Percentiles rank a stretch among this genome's conserved stretches.
These are phyloP conservation scores for California macrophylla DNA, from an alignment of 441 rosid species.

Conservation along the genomic window DNA sequence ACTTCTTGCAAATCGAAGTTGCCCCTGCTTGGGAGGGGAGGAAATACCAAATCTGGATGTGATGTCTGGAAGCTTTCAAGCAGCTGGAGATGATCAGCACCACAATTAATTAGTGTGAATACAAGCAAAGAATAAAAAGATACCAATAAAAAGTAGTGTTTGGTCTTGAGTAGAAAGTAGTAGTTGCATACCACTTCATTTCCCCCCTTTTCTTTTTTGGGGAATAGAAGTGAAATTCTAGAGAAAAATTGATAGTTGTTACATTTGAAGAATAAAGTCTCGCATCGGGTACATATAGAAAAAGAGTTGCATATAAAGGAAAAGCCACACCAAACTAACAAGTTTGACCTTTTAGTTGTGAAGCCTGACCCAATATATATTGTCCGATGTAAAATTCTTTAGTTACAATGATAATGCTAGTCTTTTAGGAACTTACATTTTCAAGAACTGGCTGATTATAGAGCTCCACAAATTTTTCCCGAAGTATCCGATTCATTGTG, in stretches of 20 bases:
- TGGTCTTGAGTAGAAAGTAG: too few relatives aligned
- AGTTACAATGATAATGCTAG: not conserved
- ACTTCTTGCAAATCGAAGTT: conserved; percentile 68
- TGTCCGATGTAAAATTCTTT: not conserved
- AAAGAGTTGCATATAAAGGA: too few relatives aligned
- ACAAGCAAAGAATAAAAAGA: not conserved
- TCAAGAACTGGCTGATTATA: conserved; percentile 74
- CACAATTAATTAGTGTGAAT: not conserved
- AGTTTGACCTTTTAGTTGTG: not conserved
- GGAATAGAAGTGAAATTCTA: not conserved
- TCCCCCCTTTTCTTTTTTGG: too few relatives aligned
- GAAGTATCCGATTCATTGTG: conserved; percentile 69
- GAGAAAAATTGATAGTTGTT: not conserved
- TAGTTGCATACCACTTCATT: too few relatives aligned
- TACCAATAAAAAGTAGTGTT: too few relatives aligned
- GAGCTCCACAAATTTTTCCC: conserved; percentile 89
- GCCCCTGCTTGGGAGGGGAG: conserved; percentile 75
- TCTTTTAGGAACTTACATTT: conserved; percentile 49
- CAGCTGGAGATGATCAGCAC: conserved; percentile 41
- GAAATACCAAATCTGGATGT: conserved; percentile 56
- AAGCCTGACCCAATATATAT: not conserved
- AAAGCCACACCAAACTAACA: too few relatives aligned
- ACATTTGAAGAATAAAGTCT: not conserved
- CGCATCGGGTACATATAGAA: not conserved
- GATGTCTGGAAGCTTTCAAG: conserved; percentile 68